phyloP scores from a whole-genome alignment of 805 yeast genomes.

The Metschnikowia rubicola region DNA sequence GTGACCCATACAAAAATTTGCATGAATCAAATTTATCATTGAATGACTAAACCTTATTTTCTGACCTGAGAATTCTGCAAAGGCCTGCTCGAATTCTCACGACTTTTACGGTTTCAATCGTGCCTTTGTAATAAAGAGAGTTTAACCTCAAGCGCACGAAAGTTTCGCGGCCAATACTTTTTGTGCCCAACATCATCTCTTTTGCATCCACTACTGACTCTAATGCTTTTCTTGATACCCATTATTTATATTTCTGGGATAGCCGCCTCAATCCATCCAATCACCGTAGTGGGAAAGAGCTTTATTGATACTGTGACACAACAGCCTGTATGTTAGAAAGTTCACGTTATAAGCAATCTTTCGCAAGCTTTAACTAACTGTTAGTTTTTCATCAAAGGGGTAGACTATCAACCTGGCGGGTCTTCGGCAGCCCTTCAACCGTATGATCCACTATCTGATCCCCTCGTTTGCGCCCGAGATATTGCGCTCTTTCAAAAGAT shows the following conservation, averaged over 20 bases:
- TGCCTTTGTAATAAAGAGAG: too few relatives aligned
- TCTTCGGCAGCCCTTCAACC: conserved; percentile 62
- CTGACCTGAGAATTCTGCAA: too few relatives aligned
- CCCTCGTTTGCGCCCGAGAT: conserved; percentile 74
- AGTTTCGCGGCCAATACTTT: conserved; percentile 5
- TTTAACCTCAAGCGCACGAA: conserved; percentile 1
- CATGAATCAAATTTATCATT: too few relatives aligned
- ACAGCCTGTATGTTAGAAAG: conserved; percentile 51
- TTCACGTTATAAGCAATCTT: too few relatives aligned
- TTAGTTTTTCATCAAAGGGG: conserved; percentile 76
- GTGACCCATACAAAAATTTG: too few relatives aligned
- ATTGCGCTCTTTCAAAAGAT: conserved; percentile 74
- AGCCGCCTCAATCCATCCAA: conserved; percentile 45
- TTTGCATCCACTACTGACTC: background rate
- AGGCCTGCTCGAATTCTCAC: too few relatives aligned
- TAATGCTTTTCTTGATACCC: conserved; percentile 3
- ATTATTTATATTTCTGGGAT: background rate
- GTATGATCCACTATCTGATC: conserved; percentile 75
- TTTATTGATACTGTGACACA: conserved; percentile 73
- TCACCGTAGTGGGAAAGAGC: conserved; percentile 62
- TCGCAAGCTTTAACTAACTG: background rate
- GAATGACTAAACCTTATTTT: too few relatives aligned
- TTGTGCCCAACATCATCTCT: conserved; percentile 3
- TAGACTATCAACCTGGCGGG: conserved; percentile 97
- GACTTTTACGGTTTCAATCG: too few relatives aligned